Evolutionary conservation across 305 asterid genomes (phyloP).

Genomic region (Fraxinus albicans): DNA sequence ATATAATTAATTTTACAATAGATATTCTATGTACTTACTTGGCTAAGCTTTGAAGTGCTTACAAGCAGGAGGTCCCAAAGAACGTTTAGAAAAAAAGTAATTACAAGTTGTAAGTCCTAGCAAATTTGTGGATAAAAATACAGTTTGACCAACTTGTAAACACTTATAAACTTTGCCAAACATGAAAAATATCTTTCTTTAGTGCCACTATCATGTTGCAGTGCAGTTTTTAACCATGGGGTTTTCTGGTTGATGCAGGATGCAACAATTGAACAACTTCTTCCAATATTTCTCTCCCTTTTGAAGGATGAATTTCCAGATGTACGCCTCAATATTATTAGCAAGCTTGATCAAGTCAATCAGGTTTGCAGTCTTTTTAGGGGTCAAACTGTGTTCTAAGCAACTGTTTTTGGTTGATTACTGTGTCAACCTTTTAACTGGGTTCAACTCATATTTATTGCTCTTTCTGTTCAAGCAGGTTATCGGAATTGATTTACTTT

Average conservation of each 20-base stretch:
- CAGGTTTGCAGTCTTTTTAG: conserved; percentile 45
- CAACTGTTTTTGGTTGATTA: neutral
- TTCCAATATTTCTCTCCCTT: conserved; percentile 88
- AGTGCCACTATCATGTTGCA: neutral
- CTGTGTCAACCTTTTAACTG: neutral
- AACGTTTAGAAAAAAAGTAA: too few relatives aligned
- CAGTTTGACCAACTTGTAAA: too few relatives aligned
- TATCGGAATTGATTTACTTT: neutral
- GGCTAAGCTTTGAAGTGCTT: too few relatives aligned
- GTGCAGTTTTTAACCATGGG: neutral
- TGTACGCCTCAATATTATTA: conserved; percentile 81
- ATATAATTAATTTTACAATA: neutral
- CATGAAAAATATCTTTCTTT: neutral
- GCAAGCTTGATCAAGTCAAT: conserved; percentile 91
- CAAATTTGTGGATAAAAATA: too few relatives aligned
- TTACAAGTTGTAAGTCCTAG: too few relatives aligned
- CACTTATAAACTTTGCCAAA: too few relatives aligned
- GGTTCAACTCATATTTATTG: neutral
- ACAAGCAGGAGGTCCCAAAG: too few relatives aligned
- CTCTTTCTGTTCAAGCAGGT: conserved; percentile 36
- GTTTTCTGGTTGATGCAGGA: conserved; percentile 52
- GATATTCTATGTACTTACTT: neutral
- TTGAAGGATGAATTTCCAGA: conserved; percentile 92
- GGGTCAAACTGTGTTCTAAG: neutral
- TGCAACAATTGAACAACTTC: conserved; percentile 90